Evolutionary conservation across 1,284 basidiomycete genomes (phyloP), one percentile per base, ranked within the genome.

Genomic region (Apiotrichum mycotoxinovorans): DNA sequence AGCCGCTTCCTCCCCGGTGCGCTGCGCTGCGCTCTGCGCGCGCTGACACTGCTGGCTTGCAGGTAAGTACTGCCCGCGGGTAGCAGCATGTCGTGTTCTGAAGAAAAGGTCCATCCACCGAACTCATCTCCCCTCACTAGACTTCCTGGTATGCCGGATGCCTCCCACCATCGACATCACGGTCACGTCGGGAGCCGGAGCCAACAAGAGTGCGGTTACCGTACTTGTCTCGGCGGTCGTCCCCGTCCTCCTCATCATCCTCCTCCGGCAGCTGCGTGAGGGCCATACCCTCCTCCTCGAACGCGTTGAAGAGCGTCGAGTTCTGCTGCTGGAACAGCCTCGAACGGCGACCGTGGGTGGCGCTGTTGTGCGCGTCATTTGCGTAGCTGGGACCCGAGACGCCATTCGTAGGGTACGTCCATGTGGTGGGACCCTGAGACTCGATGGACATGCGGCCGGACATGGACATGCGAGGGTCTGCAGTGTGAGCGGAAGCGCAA

Each of bases 321-420:
- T 77, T 73, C 65, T 87, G 86, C 11, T 82, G 79, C 43, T 84
- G 82, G 66, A 86, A 86, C 23, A 86, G 74, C 35, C 84, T 85
- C 48, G 74, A 74, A 47, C 81, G 73, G 47, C 81, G 74, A 23
- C 78, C 79, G 66, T 83, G 80, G 4, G 67, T 65, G 23, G 67
- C 74, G 18, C 18, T 11, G 22, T 5, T 18, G 4, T 26, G 8
- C 63, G 77, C 66, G 66, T 74, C 76, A 27, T 73, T 46, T 47
- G 69, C 66, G 60, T 75, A 74, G 14, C 65, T 50, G 8, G 61
- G 50, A 61, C 74, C 56, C 34, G 74, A 61, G 7, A 52, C 35
- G 18, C 71, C 70, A 67, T 71, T 63, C 8, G 64, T 54, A 23
- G 49, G 26, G 55, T 73, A 72, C 42, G 66, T 66, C 72, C 72